A percentile compares a stretch with the other conserved stretches of the same genome.
Conservation (phyloP, 495 filamentous ascomycete genomes). For the Penicillium roqueforti region DNA sequence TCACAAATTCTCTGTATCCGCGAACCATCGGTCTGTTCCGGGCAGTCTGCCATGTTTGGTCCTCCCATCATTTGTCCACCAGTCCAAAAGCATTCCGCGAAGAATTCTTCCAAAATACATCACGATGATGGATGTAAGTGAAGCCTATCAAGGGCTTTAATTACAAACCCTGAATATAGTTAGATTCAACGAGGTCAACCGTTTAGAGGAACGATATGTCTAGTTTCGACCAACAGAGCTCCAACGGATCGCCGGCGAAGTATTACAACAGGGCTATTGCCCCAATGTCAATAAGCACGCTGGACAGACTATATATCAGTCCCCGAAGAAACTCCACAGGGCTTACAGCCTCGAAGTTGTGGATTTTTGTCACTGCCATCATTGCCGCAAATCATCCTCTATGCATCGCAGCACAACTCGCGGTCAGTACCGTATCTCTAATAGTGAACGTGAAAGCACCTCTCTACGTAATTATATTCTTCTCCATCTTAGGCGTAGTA, state of each 20-base stretch:
- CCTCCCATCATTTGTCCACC: constrained; percentile 19
- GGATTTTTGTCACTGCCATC: no score
- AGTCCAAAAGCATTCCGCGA: constrained; percentile 13
- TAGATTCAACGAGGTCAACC: constrained; percentile 28
- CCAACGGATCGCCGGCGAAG: constrained; percentile 29
- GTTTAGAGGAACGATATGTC: constrained; percentile 28
- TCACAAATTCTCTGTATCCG: constrained; percentile 8
- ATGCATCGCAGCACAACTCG: no score
- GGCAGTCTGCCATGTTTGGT: constrained; percentile 15
- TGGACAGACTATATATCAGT: no score
- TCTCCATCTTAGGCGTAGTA: no score
- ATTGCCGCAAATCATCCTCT: no score
- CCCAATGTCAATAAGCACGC: constrained; percentile 19
- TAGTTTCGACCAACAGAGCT: constrained; percentile 29
- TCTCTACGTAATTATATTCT: no score
- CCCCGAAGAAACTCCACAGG: no score
- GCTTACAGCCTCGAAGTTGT: no score
- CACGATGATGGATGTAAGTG: constrained; percentile 24
- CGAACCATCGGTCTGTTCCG: constrained; percentile 14
- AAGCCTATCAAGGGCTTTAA: constrained; percentile 5
- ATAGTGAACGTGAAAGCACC: no score
- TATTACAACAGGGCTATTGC: constrained; percentile 27
- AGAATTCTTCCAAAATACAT: constrained; percentile 29
- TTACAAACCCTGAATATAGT: constrained; percentile 6
- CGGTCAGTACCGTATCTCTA: no score